Base-by-base conservation (phyloP, 176 grass and related monocot genomes). In the Puccinellia tenuiflora region DNA sequence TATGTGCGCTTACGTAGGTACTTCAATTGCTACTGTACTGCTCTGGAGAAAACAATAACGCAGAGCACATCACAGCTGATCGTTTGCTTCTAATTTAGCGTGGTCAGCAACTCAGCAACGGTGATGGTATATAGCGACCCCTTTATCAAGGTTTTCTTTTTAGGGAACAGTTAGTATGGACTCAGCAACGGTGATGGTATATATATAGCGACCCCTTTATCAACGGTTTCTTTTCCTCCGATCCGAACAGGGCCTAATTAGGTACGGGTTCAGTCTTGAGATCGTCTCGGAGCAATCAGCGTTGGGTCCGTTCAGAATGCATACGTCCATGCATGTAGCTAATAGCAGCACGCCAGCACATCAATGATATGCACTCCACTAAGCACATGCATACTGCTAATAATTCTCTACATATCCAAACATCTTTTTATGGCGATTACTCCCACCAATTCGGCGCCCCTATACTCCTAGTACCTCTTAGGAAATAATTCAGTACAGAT, bases 1-100 rank as follows among this genome's bases (percentile, higher is more conserved):
- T 29, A 5, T 48, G 54, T 28, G 67, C 56, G 77, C 42, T 85
- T 85, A 68, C 87, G 76, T 80, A 60, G n/a, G n/a, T n/a, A n/a
- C n/a, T n/a, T n/a, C n/a, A 12, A 12, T 0, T 69, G 66, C 34
- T 79, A 7, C 31, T 46, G 29, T 73, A 22, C 63, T 38, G 65
- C 26, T 63, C 16, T 47, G 13, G 29, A 65, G 7, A 53, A 79
- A 81, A 62, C 0, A 78, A 47, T 46, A 73, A 65, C 43, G 55
- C 75, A 73, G 79, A 79, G 50, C 57, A 39, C 76, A 48, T 26
- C 72, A 53, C 14, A 2, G n/a, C n/a, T n/a, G 3, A 25, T 38
- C 24, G 4, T 20, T 20, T 60, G 57, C 21, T 66, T 47, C 18
- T n/a, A 63, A 45, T 81, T 43, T 72, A 62, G 26, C 59, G 13